A percentile compares a stretch with the other conserved stretches of the same genome.
phyloP scores from a whole-genome alignment of 768 basidiomycete genomes.

The Pleurotus eryngii region DNA sequence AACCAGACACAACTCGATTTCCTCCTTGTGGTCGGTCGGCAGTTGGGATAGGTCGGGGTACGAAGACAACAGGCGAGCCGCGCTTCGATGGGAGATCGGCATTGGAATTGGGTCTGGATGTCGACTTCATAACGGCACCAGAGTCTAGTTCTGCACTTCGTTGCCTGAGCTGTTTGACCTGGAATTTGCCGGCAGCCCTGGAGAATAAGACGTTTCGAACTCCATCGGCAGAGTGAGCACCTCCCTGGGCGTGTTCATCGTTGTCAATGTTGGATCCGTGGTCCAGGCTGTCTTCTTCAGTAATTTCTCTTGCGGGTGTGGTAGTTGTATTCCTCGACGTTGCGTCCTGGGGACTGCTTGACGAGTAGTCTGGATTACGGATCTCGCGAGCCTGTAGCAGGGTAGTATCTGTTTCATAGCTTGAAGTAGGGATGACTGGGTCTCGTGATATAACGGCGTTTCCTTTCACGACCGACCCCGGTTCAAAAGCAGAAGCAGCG shows the following conservation, averaged over 20 bases:
- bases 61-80: neutral
- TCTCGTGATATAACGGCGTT: neutral
- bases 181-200: neutral
- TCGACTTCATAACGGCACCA: neutral
- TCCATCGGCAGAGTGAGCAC: neutral
- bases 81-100: neutral
- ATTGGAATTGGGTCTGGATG: neutral
- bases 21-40: neutral
- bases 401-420: neutral
- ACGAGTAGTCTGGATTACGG: neutral
- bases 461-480: neutral
- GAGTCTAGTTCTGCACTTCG: neutral
- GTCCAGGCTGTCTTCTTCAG: neutral
- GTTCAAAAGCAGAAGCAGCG: neutral
- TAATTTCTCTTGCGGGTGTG: neutral
- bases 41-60: neutral
- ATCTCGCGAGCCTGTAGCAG: neutral
- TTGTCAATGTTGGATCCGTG: neutral
- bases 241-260: neutral
- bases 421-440: neutral
- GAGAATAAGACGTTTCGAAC: neutral
- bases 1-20: neutral
- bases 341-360: neutral
- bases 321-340: neutral
- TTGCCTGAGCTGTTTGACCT: constrained; percentile 2